Evolutionary conservation across 2,329 filamentous ascomycete genomes (phyloP).

Genomic region (Aspergillus transmontanensis): DNA sequence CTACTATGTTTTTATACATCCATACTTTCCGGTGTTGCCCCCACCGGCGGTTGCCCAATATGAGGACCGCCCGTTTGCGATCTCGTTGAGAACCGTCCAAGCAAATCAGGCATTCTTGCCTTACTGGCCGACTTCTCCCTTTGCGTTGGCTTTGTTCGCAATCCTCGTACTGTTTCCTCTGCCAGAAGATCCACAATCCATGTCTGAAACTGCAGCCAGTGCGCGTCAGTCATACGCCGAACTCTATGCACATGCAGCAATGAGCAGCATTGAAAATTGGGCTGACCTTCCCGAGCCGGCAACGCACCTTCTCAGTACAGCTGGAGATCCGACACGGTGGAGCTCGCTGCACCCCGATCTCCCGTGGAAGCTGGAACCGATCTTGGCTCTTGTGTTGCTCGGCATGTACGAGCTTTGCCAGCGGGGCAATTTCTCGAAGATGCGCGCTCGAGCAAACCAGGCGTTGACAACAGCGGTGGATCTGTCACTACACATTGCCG

Average conservation of each 20-base stretch:
- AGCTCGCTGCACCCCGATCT: conserved; percentile 17
- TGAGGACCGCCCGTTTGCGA: conserved; percentile 16
- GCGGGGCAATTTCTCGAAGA: conserved; percentile 24
- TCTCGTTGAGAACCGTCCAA: conserved; percentile 1
- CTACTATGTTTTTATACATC: conserved; percentile 31
- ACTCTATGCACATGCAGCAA: conserved; percentile 26
- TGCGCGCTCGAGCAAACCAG: conserved; percentile 27
- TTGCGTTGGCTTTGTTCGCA: conserved; percentile 26
- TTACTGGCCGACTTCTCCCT: conserved; percentile 23
- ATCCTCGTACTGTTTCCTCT: conserved; percentile 27
- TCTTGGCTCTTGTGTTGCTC: conserved; percentile 25
- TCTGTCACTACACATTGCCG: conserved; percentile 23
- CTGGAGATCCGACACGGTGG: neutral
- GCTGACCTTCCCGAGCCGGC: conserved; percentile 8
- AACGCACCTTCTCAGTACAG: neutral
- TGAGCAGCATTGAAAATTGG: conserved; percentile 18
- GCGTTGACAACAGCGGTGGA: conserved; percentile 32
- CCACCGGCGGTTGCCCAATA: conserved; percentile 11
- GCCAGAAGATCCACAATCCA: conserved; percentile 10
- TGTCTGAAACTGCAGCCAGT: conserved; percentile 8
- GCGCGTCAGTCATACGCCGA: conserved; percentile 26
- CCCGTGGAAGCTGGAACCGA: conserved; percentile 18
- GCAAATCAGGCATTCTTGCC: conserved; percentile 17
- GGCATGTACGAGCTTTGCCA: conserved; percentile 29
- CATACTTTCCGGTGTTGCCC: conserved; percentile 28